Percentiles rank a stretch among this genome's conserved stretches.
phyloP scores from a whole-genome alignment of 176 grass and related monocot species.

The Chrysopogon serrulatus region DNA sequence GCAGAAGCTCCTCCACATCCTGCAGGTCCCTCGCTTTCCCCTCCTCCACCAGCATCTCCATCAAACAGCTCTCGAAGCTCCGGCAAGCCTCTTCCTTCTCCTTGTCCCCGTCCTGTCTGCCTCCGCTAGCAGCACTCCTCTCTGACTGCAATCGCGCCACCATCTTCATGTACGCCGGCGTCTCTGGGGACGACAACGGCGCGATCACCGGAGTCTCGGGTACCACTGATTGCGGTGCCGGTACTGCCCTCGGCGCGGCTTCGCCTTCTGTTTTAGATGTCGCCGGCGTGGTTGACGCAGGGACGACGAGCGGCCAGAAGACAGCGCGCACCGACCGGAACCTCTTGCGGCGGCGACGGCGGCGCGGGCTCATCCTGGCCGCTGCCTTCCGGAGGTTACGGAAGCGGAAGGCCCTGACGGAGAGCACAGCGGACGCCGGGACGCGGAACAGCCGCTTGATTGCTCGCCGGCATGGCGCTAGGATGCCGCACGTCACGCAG shows the following conservation, averaged over 20 bases:
- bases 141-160: conserved; percentile 36
- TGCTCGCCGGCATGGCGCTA: conserved; percentile 37
- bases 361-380: conserved; percentile 35
- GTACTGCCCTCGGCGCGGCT: not conserved
- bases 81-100: conserved; percentile 36
- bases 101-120: not conserved
- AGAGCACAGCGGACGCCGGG: not conserved
- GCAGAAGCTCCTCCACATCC: conserved; percentile 74
- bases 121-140: not conserved
- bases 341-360: not conserved
- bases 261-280: not conserved
- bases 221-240: not conserved
- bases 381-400: conserved; percentile 48
- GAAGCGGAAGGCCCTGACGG: conserved; percentile 55
- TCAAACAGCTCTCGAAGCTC: conserved; percentile 63
- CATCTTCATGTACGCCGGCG: conserved; percentile 50
- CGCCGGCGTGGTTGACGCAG: not conserved
- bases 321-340: conserved; percentile 35
- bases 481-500: conserved; percentile 41
- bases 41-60: conserved; percentile 68
- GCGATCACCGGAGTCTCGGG: not conserved
- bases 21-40: conserved; percentile 57
- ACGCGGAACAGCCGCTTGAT: conserved; percentile 50
- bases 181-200: conserved; percentile 49
- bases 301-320: conserved; percentile 50